Percentiles rank a stretch among this genome's conserved stretches.
Conservation (phyloP, 2,329 filamentous ascomycete genomes). For the Xylariaceae sp. region DNA sequence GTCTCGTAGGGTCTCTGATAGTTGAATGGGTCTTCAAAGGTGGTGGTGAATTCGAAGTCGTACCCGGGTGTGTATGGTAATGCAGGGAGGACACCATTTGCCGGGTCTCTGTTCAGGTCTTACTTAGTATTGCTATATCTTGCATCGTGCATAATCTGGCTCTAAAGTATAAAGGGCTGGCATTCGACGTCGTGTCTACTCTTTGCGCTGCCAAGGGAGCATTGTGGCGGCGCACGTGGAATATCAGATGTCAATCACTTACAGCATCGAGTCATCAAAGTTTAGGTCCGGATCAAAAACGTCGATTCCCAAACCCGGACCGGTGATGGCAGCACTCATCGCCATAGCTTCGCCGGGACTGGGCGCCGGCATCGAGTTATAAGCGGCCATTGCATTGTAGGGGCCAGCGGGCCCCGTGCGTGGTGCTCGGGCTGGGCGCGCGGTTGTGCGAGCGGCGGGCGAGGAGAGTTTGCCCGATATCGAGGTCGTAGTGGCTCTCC, state of each 20-base stretch:
- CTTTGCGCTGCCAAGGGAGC: too few relatives aligned
- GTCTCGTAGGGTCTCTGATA: constrained; percentile 52
- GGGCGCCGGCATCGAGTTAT: constrained; percentile 54
- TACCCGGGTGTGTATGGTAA: constrained; percentile 58
- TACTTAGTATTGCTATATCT: constrained; percentile 9
- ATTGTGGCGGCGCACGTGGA: too few relatives aligned
- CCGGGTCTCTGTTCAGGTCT: constrained; percentile 37
- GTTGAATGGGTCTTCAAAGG: constrained; percentile 65
- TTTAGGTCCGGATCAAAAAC: constrained; percentile 51
- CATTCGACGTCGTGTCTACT: too few relatives aligned
- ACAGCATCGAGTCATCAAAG: constrained; percentile 59
- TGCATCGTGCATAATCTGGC: not conserved
- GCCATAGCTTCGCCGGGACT: constrained; percentile 46
- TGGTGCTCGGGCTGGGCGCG: constrained; percentile 9
- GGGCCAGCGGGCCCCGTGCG: constrained; percentile 24
- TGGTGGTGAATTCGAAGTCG: constrained; percentile 58
- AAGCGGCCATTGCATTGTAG: constrained; percentile 56
- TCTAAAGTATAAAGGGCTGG: not conserved
- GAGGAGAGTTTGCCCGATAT: constrained; percentile 8
- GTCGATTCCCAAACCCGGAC: constrained; percentile 43
- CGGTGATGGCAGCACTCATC: constrained; percentile 41
- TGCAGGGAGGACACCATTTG: constrained; percentile 40
- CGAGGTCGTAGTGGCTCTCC: constrained; percentile 7
- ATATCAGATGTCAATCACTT: constrained; percentile 28
- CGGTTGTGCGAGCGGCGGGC: not conserved